phyloP scores from a whole-genome alignment of 2,329 filamentous ascomycete genomes.

The Albophoma yamanashiensis region DNA sequence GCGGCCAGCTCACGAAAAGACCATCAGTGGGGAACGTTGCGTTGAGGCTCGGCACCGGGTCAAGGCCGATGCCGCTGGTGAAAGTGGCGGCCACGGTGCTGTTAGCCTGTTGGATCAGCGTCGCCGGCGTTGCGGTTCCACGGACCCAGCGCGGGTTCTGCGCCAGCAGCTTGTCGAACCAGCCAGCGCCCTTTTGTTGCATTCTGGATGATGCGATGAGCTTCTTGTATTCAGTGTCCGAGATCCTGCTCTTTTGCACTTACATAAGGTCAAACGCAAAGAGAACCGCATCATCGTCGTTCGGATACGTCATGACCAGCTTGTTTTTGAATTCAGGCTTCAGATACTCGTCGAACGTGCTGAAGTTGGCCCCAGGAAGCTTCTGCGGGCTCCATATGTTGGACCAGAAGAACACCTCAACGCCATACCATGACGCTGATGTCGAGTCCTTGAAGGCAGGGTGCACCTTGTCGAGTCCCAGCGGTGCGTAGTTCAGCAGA shows the following conservation, averaged over 20 bases:
- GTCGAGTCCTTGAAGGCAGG: slow-evolving; percentile 28
- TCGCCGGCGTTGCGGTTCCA: slow-evolving; percentile 31
- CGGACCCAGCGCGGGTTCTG: slow-evolving; percentile 44
- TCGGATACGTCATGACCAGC: slow-evolving; percentile 43
- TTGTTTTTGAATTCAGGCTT: slow-evolving; percentile 41
- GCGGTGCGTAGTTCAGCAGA: slow-evolving; percentile 37
- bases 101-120: slow-evolving; percentile 19
- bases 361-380: slow-evolving; percentile 19
- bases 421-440: slow-evolving; percentile 28
- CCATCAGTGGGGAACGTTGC: slow-evolving; percentile 22
- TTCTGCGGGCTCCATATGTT: slow-evolving; percentile 25
- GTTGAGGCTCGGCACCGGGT: slow-evolving; percentile 9
- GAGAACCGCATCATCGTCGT: slow-evolving; percentile 46
- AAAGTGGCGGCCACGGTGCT: slow-evolving; percentile 23
- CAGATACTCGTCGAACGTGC: slow-evolving; percentile 30
- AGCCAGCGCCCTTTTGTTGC: slow-evolving; percentile 28
- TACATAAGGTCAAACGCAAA: slow-evolving; percentile 39
- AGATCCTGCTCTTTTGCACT: slow-evolving; percentile 7
- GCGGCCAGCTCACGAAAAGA: slow-evolving; percentile 35
- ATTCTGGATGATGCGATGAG: slow-evolving; percentile 10
- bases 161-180: slow-evolving; percentile 34
- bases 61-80: slow-evolving; percentile 12
- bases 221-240: neutral
- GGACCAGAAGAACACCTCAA: slow-evolving; percentile 26
- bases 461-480: slow-evolving; percentile 31